These are phyloP conservation scores for Salix arbutifolia DNA, from an alignment of 345 rosid species.

Conservation along the genomic window DNA sequence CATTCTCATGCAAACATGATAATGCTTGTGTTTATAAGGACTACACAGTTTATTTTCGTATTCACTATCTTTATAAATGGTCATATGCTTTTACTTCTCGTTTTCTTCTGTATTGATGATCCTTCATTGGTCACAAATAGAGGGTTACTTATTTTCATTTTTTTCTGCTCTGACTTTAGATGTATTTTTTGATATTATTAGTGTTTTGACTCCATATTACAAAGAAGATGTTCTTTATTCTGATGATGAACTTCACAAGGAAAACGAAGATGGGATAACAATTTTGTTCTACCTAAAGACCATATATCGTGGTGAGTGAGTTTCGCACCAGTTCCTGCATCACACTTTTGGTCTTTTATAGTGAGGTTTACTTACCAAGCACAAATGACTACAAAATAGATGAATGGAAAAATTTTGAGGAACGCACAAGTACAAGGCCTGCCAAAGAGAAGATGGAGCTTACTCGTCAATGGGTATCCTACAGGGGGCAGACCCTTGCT, in stretches of 20 bases:
- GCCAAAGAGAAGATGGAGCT: constrained; percentile 38
- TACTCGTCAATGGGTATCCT: constrained; percentile 80
- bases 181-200: constrained; percentile 26
- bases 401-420: constrained; percentile 75
- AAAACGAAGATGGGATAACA: constrained; percentile 94
- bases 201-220: constrained; percentile 92
- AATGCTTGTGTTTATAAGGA: not conserved
- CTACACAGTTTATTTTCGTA: not conserved
- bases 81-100: not conserved
- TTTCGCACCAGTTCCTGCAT: constrained; percentile 9
- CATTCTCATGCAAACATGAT: not conserved
- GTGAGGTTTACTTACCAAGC: constrained; percentile 11
- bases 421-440: constrained; percentile 31
- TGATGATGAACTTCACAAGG: constrained; percentile 62
- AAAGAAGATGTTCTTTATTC: constrained; percentile 86
- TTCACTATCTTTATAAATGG: not conserved
- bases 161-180: not conserved
- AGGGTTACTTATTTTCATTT: constrained; percentile 1
- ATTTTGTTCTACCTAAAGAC: constrained; percentile 74
- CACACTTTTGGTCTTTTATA: constrained; percentile 7
- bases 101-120: not conserved
- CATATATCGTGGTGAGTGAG: constrained; percentile 84
- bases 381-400: constrained; percentile 41
- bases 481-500: constrained; percentile 89
- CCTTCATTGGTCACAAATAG: not conserved